Evolutionary conservation across 1,284 basidiomycete genomes (phyloP).

Genomic region (Earliella scabrosa): DNA sequence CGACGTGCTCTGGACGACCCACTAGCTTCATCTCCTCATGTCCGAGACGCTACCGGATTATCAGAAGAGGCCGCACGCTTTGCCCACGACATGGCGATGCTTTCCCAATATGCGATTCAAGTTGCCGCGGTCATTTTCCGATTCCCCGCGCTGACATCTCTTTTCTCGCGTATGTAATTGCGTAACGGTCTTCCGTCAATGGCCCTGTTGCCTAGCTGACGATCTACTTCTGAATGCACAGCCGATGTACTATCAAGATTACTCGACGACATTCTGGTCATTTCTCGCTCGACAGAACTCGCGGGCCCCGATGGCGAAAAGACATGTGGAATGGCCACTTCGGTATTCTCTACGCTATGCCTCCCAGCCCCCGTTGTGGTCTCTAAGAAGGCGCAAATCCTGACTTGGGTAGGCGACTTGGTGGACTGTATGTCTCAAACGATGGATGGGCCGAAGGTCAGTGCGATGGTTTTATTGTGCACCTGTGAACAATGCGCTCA

Average conservation of each 20-base stretch:
- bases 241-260: slow-evolving; percentile 47
- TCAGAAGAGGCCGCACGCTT: slow-evolving; percentile 42
- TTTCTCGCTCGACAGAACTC: slow-evolving; percentile 38
- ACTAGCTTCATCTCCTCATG: slow-evolving; percentile 19
- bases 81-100: slow-evolving; percentile 42
- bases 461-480: slow-evolving; percentile 29
- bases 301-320: slow-evolving; percentile 48
- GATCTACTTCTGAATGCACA: too few species aligned
- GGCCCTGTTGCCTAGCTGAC: too few species aligned
- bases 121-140: slow-evolving; percentile 51
- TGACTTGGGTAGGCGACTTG: slow-evolving; percentile 37
- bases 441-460: slow-evolving; percentile 35
- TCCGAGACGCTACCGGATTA: slow-evolving; percentile 25
- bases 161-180: slow-evolving; percentile 40
- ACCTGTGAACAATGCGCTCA: neutral
- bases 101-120: slow-evolving; percentile 57
- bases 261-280: slow-evolving; percentile 41
- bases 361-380: slow-evolving; percentile 45
- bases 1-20: slow-evolving; percentile 45
- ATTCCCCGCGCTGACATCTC: slow-evolving; percentile 44
- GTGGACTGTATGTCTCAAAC: slow-evolving; percentile 26
- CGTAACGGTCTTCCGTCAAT: slow-evolving; percentile 9
- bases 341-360: slow-evolving; percentile 51
- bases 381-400: slow-evolving; percentile 33
- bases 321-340: slow-evolving; percentile 50